Conservation (phyloP, 495 filamentous ascomycete species). For the Aspergillus homomorphus region DNA sequence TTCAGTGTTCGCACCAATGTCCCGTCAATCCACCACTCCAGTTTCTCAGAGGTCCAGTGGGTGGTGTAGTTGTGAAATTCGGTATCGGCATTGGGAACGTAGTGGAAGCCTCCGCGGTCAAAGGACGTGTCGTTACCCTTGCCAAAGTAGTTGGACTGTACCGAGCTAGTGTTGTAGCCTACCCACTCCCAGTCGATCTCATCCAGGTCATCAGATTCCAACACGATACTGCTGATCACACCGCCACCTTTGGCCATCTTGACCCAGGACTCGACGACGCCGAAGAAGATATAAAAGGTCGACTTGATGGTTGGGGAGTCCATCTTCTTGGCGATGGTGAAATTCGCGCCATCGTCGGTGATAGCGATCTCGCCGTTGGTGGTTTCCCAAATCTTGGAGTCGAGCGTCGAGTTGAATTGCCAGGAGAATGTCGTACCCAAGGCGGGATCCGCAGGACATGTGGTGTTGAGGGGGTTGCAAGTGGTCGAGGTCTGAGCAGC, state of each 20-base stretch:
- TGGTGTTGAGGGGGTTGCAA: slow-evolving; percentile 63
- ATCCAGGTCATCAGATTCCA: slow-evolving; percentile 88
- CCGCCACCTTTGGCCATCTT: slow-evolving; percentile 68
- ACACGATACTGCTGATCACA: slow-evolving; percentile 78
- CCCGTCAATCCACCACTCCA: slow-evolving; percentile 81
- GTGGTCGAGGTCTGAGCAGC: slow-evolving; percentile 48
- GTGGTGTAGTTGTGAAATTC: slow-evolving; percentile 86
- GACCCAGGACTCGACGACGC: slow-evolving; percentile 67
- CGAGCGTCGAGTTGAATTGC: slow-evolving; percentile 57
- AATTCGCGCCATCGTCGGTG: slow-evolving; percentile 58
- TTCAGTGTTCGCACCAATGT: slow-evolving; percentile 63
- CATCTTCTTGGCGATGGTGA: slow-evolving; percentile 63
- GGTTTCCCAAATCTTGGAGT: slow-evolving; percentile 58
- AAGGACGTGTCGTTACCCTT: slow-evolving; percentile 75
- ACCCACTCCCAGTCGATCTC: slow-evolving; percentile 86
- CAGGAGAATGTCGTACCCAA: slow-evolving; percentile 60
- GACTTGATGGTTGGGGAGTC: slow-evolving; percentile 70
- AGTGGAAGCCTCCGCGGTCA: slow-evolving; percentile 66
- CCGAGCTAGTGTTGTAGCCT: slow-evolving; percentile 52
- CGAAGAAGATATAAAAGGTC: slow-evolving; percentile 83
- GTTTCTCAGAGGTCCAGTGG: slow-evolving; percentile 73
- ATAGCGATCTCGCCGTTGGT: slow-evolving; percentile 57
- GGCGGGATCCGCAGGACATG: slow-evolving; percentile 65
- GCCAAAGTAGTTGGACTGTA: slow-evolving; percentile 92
- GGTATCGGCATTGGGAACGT: slow-evolving; percentile 56